phyloP scores from a whole-genome alignment of 345 rosid species.

The Dipteronia sinensis region DNA sequence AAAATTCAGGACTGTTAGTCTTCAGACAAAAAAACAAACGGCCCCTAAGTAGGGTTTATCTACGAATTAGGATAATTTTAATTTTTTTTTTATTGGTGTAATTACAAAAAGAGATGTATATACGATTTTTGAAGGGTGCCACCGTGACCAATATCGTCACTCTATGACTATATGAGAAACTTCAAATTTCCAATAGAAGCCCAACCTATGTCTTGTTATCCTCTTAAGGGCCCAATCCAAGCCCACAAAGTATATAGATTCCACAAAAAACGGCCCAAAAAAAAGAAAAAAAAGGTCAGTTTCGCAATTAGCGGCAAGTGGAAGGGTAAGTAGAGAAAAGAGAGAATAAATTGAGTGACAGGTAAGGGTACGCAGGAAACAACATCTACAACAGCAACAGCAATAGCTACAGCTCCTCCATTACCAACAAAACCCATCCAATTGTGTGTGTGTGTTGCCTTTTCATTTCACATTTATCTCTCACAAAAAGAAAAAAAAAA shows the following conservation, averaged over 20 bases:
- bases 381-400: not conserved
- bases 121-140: too few relatives aligned
- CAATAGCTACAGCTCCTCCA: not conserved
- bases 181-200: too few relatives aligned
- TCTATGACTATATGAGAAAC: too few relatives aligned
- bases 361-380: slow-evolving; percentile 6
- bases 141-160: too few relatives aligned
- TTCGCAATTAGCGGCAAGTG: not conserved
- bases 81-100: too few relatives aligned
- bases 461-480: not conserved
- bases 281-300: not conserved
- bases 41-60: too few relatives aligned
- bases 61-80: too few relatives aligned
- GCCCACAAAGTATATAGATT: not conserved
- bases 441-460: not conserved
- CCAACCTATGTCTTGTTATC: too few relatives aligned
- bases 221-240: not conserved
- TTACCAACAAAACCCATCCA: slow-evolving; percentile 13
- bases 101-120: too few relatives aligned
- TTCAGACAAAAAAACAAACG: too few relatives aligned
- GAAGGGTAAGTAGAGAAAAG: not conserved
- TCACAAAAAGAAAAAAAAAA: not conserved
- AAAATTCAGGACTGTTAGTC: too few relatives aligned
- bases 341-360: not conserved
- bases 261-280: not conserved